phyloP scores from a whole-genome alignment of 768 basidiomycete genomes.

The Steccherinum ochraceum region DNA sequence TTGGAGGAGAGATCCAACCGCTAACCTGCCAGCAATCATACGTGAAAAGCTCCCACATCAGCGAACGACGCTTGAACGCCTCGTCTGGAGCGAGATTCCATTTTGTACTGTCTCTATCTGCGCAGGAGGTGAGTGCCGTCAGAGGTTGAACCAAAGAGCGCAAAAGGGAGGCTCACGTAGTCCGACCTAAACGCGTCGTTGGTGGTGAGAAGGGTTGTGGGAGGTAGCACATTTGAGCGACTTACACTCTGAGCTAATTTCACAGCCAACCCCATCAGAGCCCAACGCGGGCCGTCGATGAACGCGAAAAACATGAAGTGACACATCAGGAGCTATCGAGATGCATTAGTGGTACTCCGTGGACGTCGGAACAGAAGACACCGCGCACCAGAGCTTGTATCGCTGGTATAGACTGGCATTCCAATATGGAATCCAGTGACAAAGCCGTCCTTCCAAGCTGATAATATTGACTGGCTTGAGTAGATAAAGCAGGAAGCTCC shows the following conservation, averaged over 20 bases:
- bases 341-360: conserved; percentile 21
- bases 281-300: conserved; percentile 57
- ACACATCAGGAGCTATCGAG: conserved; percentile 46
- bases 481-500: conserved; percentile 42
- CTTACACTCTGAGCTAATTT: conserved; percentile 65
- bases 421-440: conserved; percentile 56
- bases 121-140: conserved; percentile 9
- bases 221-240: conserved; percentile 7
- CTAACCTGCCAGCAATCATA: conserved; percentile 69
- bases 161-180: conserved; percentile 46
- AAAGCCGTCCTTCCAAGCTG: conserved; percentile 55
- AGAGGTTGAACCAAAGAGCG: neutral
- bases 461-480: conserved; percentile 53
- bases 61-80: conserved; percentile 48
- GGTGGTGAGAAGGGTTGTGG: conserved; percentile 8
- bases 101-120: conserved; percentile 63
- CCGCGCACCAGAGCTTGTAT: conserved; percentile 60
- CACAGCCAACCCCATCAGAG: conserved; percentile 62
- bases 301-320: conserved; percentile 42
- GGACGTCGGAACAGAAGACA: conserved; percentile 18
- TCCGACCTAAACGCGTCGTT: conserved; percentile 40
- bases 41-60: conserved; percentile 61
- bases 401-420: conserved; percentile 54
- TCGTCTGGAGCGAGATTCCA: conserved; percentile 56
- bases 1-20: neutral